These are phyloP conservation scores for Entelexis sorbosivorans DNA, from an alignment of 1,139 yeast genomes.

Conservation along the genomic window DNA sequence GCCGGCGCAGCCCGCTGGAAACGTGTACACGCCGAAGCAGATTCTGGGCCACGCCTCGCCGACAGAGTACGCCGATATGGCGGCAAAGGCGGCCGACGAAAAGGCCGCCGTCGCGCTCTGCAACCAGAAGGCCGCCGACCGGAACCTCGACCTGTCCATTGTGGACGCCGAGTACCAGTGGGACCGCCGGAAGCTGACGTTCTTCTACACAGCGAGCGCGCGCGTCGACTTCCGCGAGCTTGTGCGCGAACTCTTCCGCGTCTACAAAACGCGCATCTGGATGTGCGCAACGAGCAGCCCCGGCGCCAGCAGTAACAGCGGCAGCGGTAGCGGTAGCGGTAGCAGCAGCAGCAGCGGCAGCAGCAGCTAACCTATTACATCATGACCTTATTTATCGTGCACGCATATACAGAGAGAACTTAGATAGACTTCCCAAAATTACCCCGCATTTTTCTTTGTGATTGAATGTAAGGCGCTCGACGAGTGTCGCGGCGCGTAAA, in stretches of 20 bases:
- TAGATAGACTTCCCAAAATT: not conserved
- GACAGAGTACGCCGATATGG: slow-evolving; percentile 49
- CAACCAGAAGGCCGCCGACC: slow-evolving; percentile 47
- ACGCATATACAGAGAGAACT: not conserved
- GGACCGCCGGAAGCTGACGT: slow-evolving; percentile 86
- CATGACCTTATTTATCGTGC: slow-evolving; percentile 6
- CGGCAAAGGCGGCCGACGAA: slow-evolving; percentile 56
- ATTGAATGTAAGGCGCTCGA: no score
- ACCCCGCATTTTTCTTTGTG: no score
- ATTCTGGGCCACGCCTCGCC: slow-evolving; percentile 58
- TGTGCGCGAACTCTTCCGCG: slow-evolving; percentile 82
- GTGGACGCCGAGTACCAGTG: slow-evolving; percentile 85
- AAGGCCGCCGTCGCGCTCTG: slow-evolving; percentile 55
- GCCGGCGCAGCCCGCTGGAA: slow-evolving; percentile 9
- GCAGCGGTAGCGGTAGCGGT: not conserved
- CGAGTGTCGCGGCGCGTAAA: no score
- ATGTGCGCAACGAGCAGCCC: slow-evolving; percentile 58
- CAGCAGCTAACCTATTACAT: not conserved
- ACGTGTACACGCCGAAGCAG: slow-evolving; percentile 54
- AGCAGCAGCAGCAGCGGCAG: not conserved
- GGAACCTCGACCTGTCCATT: slow-evolving; percentile 39
- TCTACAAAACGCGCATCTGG: slow-evolving; percentile 95
- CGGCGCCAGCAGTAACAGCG: not conserved
- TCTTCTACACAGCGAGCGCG: slow-evolving; percentile 72
- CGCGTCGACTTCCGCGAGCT: slow-evolving; percentile 87